phyloP scores from a whole-genome alignment of 2,329 filamentous ascomycete species.

The Claviceps fusiformis region DNA sequence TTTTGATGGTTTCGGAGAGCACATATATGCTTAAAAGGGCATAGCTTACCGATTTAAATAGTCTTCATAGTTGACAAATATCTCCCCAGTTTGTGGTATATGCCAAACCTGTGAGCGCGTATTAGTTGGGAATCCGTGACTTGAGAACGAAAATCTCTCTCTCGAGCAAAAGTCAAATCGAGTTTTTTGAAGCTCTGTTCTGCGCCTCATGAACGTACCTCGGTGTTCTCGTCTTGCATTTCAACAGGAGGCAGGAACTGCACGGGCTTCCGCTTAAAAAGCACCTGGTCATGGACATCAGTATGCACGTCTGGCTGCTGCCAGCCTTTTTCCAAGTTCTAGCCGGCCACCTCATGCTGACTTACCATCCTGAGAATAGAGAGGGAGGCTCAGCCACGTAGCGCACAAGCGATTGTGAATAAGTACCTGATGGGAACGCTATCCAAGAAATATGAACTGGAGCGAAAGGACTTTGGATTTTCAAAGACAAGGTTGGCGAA shows the following conservation, averaged over 20 bases:
- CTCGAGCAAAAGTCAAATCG: background rate
- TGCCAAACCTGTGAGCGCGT: slow-evolving; percentile 63
- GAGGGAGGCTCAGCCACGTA: background rate
- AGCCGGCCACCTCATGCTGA: background rate
- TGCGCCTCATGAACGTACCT: slow-evolving; percentile 43
- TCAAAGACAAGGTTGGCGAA: background rate
- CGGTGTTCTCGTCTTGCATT: slow-evolving; percentile 66
- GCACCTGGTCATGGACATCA: slow-evolving; percentile 45
- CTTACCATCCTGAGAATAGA: slow-evolving; percentile 7
- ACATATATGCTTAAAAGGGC: background rate
- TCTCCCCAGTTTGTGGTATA: slow-evolving; percentile 77
- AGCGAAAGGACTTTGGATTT: background rate
- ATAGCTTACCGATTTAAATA: slow-evolving; percentile 64
- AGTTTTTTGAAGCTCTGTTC: background rate
- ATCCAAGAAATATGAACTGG: background rate
- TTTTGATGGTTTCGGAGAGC: background rate
- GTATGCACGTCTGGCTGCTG: background rate
- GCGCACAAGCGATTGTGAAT: slow-evolving; percentile 1
- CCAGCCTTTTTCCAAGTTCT: background rate
- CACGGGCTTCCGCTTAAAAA: slow-evolving; percentile 93
- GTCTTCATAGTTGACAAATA: slow-evolving; percentile 78
- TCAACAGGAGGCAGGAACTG: slow-evolving; percentile 59
- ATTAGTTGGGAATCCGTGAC: background rate
- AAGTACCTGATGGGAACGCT: background rate
- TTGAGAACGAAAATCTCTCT: background rate